Percentiles rank a stretch among this genome's conserved stretches.
Conservation (phyloP, 441 rosid species). For the Pelargonium myrrhifolium region DNA sequence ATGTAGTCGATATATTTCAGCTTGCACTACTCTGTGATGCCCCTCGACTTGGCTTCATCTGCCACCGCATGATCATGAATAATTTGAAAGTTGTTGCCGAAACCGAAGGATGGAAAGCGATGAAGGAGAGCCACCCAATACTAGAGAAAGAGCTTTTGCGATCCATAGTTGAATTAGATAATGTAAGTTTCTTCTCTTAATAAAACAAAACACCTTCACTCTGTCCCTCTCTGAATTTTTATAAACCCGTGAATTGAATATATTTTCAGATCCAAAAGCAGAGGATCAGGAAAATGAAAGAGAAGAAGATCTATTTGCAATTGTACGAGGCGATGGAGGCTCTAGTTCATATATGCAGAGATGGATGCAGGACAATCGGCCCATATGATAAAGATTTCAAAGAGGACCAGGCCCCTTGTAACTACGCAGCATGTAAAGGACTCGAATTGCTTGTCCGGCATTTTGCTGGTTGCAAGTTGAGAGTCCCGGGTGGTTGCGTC, state of each 20-base stretch:
- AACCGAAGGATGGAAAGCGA: slow-evolving; percentile 66
- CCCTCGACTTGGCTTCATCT: slow-evolving; percentile 59
- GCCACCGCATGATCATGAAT: slow-evolving; percentile 59
- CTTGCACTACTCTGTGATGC: slow-evolving; percentile 81
- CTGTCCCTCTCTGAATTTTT: not conserved
- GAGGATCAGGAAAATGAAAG: slow-evolving; percentile 43
- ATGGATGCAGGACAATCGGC: slow-evolving; percentile 84
- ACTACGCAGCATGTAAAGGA: slow-evolving; percentile 66
- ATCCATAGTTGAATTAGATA: slow-evolving; percentile 42
- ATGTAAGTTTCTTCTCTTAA: slow-evolving; percentile 28
- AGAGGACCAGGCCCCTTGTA: slow-evolving; percentile 42
- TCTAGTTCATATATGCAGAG: slow-evolving; percentile 84
- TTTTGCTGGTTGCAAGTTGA: slow-evolving; percentile 59
- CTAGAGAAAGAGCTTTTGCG: slow-evolving; percentile 56
- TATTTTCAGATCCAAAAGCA: slow-evolving; percentile 41
- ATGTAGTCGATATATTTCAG: slow-evolving; percentile 32
- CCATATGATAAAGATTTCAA: slow-evolving; percentile 66
- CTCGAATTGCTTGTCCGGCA: slow-evolving; percentile 69
- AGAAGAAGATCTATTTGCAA: slow-evolving; percentile 57
- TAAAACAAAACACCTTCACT: not conserved
- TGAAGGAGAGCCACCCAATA: slow-evolving; percentile 72
- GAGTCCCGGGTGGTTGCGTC: slow-evolving; percentile 68
- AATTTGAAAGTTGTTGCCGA: slow-evolving; percentile 42
- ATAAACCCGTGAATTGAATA: not conserved
- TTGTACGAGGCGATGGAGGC: slow-evolving; percentile 91